Conservation (phyloP, 345 rosid species). For the Lumnitzera racemosa region DNA sequence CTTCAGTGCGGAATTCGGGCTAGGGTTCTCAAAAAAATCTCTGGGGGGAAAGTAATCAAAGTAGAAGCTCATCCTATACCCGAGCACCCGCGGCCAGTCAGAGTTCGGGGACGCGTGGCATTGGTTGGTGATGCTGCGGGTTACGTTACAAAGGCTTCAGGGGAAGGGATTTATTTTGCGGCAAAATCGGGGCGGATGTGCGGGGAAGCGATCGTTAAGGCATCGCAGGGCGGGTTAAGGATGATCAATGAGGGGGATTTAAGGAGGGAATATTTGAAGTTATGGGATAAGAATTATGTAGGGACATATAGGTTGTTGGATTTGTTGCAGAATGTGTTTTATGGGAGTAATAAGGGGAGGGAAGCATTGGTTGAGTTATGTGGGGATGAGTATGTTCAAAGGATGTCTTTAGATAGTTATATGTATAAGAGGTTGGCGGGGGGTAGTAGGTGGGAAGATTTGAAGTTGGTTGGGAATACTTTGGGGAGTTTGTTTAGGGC, state of each 20-base stretch:
- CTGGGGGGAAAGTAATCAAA: slow-evolving; percentile 50
- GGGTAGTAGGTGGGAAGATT: slow-evolving; percentile 34
- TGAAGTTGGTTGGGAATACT: slow-evolving; percentile 34
- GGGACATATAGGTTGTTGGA: slow-evolving; percentile 46
- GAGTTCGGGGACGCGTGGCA: slow-evolving; percentile 52
- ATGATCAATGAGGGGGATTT: slow-evolving; percentile 42
- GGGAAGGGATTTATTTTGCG: slow-evolving; percentile 66
- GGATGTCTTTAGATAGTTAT: slow-evolving; percentile 64
- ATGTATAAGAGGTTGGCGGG: slow-evolving; percentile 49
- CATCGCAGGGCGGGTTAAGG: slow-evolving; percentile 42
- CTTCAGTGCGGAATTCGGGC: slow-evolving; percentile 41
- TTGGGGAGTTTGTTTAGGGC: slow-evolving; percentile 40
- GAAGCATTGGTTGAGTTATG: slow-evolving; percentile 73
- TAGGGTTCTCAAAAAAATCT: slow-evolving; percentile 35
- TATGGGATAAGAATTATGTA: slow-evolving; percentile 40
- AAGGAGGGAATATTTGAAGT: slow-evolving; percentile 49
- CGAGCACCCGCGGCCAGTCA: slow-evolving; percentile 48
- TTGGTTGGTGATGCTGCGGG: slow-evolving; percentile 71
- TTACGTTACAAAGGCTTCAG: slow-evolving; percentile 56
- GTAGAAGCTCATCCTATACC: slow-evolving; percentile 79
- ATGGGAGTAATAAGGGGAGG: slow-evolving; percentile 32
- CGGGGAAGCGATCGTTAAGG: slow-evolving; percentile 54
- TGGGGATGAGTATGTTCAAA: slow-evolving; percentile 58
- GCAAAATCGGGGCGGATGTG: slow-evolving; percentile 67
- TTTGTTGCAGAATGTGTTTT: slow-evolving; percentile 48